Evolutionary conservation across 2,329 filamentous ascomycete species (phyloP).

Genomic region (Penicillium sp.): DNA sequence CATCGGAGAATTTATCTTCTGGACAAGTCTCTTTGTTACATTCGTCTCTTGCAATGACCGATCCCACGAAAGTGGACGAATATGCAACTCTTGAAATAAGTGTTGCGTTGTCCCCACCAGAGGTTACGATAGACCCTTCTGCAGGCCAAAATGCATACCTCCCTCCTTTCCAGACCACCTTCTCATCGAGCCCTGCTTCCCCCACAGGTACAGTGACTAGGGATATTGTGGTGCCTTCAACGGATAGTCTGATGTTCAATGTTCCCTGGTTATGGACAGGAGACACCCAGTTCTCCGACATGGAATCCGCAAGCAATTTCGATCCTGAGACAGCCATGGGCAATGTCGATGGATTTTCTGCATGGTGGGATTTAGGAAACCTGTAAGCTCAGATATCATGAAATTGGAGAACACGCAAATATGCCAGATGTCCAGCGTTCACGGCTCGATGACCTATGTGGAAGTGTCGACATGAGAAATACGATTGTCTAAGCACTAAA

Average conservation of each 20-base stretch:
- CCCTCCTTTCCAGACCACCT: constrained; percentile 20
- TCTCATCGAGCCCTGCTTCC: constrained; percentile 10
- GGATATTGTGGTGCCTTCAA: constrained; percentile 31
- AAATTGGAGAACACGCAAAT: no score
- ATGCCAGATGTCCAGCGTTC: no score
- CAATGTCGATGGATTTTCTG: constrained; percentile 33
- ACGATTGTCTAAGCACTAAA: no score
- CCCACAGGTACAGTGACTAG: constrained; percentile 7
- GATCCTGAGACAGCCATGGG: constrained; percentile 27
- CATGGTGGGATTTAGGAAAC: constrained; percentile 39
- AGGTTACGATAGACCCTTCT: constrained; percentile 52
- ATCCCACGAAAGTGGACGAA: constrained; percentile 31
- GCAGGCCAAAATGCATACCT: constrained; percentile 52
- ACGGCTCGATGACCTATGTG: no score
- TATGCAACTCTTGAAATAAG: constrained; percentile 49
- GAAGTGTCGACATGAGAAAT: no score
- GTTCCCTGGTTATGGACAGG: constrained; percentile 38
- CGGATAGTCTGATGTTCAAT: constrained; percentile 36
- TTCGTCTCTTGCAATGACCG: constrained; percentile 38
- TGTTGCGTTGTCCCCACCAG: constrained; percentile 49
- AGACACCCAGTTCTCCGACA: constrained; percentile 29
- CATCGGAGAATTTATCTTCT: constrained; percentile 32
- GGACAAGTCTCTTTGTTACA: constrained; percentile 43
- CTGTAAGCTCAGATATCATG: constrained; percentile 16
- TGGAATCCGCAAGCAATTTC: constrained; percentile 30